These are phyloP conservation scores for Paradendryphiella salina DNA, from an alignment of 2,329 filamentous ascomycete species.

Conservation along the genomic window DNA sequence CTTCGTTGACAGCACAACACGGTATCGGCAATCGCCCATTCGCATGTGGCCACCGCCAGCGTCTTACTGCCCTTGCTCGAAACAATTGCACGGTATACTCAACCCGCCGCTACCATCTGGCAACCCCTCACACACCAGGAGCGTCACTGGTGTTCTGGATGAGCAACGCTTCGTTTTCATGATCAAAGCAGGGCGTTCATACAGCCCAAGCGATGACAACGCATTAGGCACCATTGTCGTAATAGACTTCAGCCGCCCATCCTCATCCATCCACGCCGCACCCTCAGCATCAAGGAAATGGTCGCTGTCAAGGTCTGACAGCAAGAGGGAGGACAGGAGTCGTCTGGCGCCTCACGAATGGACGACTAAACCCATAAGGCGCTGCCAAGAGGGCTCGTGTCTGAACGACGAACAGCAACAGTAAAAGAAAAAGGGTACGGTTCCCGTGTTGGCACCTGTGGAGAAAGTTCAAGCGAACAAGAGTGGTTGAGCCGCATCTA, in stretches of 20 bases:
- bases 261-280: neutral
- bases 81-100: constrained; percentile 38
- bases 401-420: no score
- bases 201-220: constrained; percentile 24
- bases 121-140: constrained; percentile 8
- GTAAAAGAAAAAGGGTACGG: no score
- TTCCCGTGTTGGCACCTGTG: no score
- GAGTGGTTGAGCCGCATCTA: no score
- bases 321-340: constrained; percentile 5
- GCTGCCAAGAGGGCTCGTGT: no score
- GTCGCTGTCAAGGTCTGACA: constrained; percentile 6
- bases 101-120: constrained; percentile 30
- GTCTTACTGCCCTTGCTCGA: constrained; percentile 33
- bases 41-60: constrained; percentile 44
- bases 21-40: constrained; percentile 36
- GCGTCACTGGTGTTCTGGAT: constrained; percentile 38
- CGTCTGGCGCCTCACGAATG: no score
- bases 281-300: neutral
- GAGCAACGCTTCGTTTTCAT: constrained; percentile 43
- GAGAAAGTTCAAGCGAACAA: no score
- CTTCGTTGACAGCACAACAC: constrained; percentile 18
- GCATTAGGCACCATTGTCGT: constrained; percentile 37
- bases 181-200: constrained; percentile 31
- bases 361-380: no score
- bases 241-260: constrained; percentile 36